These are phyloP conservation scores for Hippophae rhamnoides DNA, from an alignment of 306 rosid genomes.

Conservation along the genomic window DNA sequence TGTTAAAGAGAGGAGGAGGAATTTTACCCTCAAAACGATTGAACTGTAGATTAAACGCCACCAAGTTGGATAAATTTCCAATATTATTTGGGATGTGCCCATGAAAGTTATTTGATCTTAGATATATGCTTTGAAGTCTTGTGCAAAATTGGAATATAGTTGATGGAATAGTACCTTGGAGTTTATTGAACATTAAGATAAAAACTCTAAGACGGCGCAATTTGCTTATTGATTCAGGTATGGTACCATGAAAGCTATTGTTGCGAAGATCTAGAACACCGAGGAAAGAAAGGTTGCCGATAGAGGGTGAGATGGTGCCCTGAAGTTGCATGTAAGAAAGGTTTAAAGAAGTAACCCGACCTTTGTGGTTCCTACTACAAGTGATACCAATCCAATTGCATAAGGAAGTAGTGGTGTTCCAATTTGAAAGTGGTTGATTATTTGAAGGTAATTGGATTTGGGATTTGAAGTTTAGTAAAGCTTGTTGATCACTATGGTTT, in stretches of 20 bases:
- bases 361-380: background rate
- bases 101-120: background rate
- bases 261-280: background rate
- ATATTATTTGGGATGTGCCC: background rate
- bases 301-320: background rate
- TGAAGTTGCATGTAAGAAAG: background rate
- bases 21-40: background rate
- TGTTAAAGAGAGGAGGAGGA: background rate
- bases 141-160: background rate
- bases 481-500: background rate
- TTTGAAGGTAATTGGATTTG: background rate
- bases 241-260: background rate
- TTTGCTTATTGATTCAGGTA: background rate
- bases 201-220: background rate
- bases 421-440: background rate
- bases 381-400: background rate
- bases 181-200: background rate
- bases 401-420: background rate
- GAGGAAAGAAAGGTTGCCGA: constrained; percentile 13
- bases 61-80: background rate
- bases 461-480: background rate
- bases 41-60: background rate
- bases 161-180: constrained; percentile 7
- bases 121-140: background rate
- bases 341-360: background rate